Conservation (phyloP, 176 grass and related monocot genomes). For the Coix lacrymajobi region DNA sequence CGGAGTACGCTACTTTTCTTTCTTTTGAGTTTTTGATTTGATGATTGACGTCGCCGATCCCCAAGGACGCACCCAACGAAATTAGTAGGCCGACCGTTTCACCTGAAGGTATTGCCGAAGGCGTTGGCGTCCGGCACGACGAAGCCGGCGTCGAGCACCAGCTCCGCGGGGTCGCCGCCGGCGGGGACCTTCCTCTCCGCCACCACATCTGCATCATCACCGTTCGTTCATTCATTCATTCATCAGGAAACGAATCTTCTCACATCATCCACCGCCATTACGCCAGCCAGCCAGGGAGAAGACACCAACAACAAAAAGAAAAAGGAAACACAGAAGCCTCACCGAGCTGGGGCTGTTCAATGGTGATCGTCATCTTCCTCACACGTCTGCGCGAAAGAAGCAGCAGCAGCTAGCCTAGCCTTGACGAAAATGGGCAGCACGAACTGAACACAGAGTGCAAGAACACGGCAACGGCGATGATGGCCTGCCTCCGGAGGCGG, state of each 20-base stretch:
- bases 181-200: constrained; percentile 32
- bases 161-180: constrained; percentile 24
- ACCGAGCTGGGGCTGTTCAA: constrained; percentile 60
- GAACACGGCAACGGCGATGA: neutral
- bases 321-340: neutral
- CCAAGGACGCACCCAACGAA: neutral
- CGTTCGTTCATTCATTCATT: too few species aligned
- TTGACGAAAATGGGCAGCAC: neutral
- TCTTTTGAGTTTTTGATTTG: neutral
- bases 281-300: neutral
- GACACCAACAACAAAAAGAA: neutral
- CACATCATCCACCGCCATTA: neutral
- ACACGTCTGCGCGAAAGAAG: too few species aligned
- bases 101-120: constrained; percentile 87
- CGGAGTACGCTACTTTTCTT: too few species aligned
- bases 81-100: neutral
- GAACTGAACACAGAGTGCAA: neutral
- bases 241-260: neutral
- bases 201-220: constrained; percentile 9
- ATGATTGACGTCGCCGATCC: neutral
- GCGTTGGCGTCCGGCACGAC: constrained; percentile 68
- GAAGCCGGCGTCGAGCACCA: constrained; percentile 68
- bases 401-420: neutral
- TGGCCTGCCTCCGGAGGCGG: neutral
- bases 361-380: constrained; percentile 64